A percentile compares a stretch with the other conserved stretches of the same genome.
phyloP scores from a whole-genome alignment of 495 filamentous ascomycete genomes.

The Penicillium turbatum region DNA sequence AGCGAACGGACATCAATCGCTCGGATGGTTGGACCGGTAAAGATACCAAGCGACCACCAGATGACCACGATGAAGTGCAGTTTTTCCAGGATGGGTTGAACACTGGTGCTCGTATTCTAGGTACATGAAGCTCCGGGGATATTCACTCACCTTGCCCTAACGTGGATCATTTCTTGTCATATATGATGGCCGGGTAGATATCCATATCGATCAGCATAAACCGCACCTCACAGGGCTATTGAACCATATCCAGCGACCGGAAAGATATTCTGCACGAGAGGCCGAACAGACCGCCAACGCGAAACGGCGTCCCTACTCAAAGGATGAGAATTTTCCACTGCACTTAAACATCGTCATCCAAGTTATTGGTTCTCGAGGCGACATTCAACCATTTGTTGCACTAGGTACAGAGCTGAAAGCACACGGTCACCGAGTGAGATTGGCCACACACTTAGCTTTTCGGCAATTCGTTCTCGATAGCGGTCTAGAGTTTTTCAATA shows the following conservation, averaged over 20 bases:
- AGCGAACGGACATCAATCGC: background rate
- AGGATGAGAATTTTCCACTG: slow-evolving; percentile 53
- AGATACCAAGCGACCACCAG: background rate
- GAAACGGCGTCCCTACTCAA: no score
- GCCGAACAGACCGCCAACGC: no score
- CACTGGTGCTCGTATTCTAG: no score
- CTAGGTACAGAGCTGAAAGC: slow-evolving; percentile 60
- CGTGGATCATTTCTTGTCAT: slow-evolving; percentile 37
- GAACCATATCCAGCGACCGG: no score
- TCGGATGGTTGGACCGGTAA: background rate
- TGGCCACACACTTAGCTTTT: slow-evolving; percentile 74
- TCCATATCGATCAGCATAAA: no score
- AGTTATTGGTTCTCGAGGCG: slow-evolving; percentile 75
- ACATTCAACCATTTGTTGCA: slow-evolving; percentile 74
- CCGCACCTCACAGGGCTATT: no score
- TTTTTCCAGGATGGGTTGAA: background rate
- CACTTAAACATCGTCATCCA: slow-evolving; percentile 73
- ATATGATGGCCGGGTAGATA: no score
- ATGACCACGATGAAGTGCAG: background rate
- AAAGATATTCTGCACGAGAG: no score
- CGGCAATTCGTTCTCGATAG: slow-evolving; percentile 64
- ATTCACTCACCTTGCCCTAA: no score
- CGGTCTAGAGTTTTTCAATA: slow-evolving; percentile 74
- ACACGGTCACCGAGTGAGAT: slow-evolving; percentile 68
- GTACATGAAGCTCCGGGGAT: no score